Evolutionary conservation across 148 eudicot species (phyloP), one percentile per base, ranked within the genome.

Genomic region (Chenopodium suecicum): DNA sequence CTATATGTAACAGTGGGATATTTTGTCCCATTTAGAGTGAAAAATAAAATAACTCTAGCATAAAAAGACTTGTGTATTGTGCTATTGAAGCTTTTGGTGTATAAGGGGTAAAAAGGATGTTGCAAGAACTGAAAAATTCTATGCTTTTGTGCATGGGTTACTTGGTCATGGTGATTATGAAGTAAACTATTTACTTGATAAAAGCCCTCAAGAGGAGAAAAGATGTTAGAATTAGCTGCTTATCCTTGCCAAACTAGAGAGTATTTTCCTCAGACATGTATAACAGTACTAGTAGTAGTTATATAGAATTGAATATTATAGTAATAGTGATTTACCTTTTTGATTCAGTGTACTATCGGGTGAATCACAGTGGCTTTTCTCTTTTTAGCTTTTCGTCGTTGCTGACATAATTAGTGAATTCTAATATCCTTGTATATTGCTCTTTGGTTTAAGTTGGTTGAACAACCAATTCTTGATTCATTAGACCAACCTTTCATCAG

Each of bases 381-480:
- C 0, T 32, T 63, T 56, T 73, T 48, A 50, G 67, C 34, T 83
- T 69, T 46, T 25, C 75, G 62, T 75, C 73, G 62, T 75, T 84
- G 41, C 22, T 79, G 52, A 76, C 78, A 68, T 76, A 58, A 22
- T 66, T 37, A 9, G 23, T 76, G 23, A 19, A 2, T 19, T n/a
- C 48, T 32, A 19, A 32, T 32, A 50, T 29, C 29, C 13, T 79
- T 67, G 23, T 19, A 65, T 17, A 79, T 56, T 74, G 68, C 25
- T 68, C 74, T 80, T 68, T 77, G 72, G 73, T 46, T 74, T 41
- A 50, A 70, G 84, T 86, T 77, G 86, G 83, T 71, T 71, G 20
- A 77, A 80, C 85, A 76, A 83, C 78, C 68, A 60, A 71, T 13
- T 44, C 2, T 76, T 37, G 2, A 70, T 50, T 82, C 23, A 75